phyloP scores from a whole-genome alignment of 352 stramenopile species.

The Pythium guiyangense region DNA sequence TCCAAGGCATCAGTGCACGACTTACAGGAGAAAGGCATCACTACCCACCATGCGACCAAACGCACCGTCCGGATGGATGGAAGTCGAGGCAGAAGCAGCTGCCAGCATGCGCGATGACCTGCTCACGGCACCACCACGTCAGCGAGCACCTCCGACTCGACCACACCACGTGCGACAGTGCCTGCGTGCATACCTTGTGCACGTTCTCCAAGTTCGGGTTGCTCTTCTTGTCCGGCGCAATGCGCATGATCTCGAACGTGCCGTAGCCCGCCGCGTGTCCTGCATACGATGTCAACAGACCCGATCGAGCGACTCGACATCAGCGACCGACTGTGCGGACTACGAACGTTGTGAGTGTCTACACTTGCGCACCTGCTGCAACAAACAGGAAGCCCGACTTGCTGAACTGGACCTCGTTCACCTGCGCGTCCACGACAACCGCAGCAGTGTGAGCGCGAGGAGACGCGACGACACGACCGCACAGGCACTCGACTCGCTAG shows the following conservation, averaged over 20 bases:
- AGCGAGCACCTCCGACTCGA: neutral
- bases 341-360: too few species aligned
- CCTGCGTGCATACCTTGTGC: conserved; percentile 61
- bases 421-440: conserved; percentile 10
- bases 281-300: neutral
- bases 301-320: too few species aligned
- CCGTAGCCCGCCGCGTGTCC: conserved; percentile 69
- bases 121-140: neutral
- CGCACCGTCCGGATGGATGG: conserved; percentile 63
- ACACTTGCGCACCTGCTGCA: conserved; percentile 30
- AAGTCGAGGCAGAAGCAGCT: conserved; percentile 82
- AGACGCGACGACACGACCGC: too few species aligned
- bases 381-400: conserved; percentile 76
- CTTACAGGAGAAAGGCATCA: neutral
- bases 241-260: conserved; percentile 82
- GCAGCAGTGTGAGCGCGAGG: neutral
- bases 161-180: neutral
- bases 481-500: neutral
- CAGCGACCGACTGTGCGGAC: too few species aligned
- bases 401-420: conserved; percentile 83
- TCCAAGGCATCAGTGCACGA: neutral
- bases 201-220: conserved; percentile 80
- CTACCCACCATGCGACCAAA: neutral
- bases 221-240: conserved; percentile 71
- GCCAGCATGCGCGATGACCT: conserved; percentile 73